Base-by-base conservation (phyloP, 2,329 filamentous ascomycete species). In the Xylaria multiplex region DNA sequence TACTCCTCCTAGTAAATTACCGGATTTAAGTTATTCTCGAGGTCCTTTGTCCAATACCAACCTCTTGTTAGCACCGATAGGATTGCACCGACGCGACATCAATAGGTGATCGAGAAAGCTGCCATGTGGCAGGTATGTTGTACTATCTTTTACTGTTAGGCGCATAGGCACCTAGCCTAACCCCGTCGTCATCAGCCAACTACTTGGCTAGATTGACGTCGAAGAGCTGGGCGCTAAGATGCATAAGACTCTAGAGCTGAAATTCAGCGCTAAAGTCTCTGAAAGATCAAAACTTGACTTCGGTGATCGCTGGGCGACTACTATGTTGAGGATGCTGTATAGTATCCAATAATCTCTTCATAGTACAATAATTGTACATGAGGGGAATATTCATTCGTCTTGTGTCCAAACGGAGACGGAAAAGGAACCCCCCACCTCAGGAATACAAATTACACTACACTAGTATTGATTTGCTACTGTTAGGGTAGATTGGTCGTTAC, bases 321-420 rank as follows among this genome's bases (percentile, higher is more conserved):
- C 55, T 2, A 57, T 19, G 11, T 1, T 40, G 37, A 40, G 37
- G 37, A 40, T 40, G 37, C 37, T 40, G 13, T 40, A 13, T 13
- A 40, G 11, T 40, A 40, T 40, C 27, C 27, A 27, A 27, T 27
- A 27, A 27, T 27, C 37, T 40, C 37, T 40, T 13, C 37, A n/a
- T n/a, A n/a, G n/a, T n/a, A 7, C 32, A 3, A 7, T 35, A 9
- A 35, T 35, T 9, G 9, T 7, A 35, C 3, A 32, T 14, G 16
- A 49, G 46, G 16, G n/a, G 6, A 53, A 32, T 7, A 61, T 22
- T 42, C 50, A 55, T 27, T 52, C 61, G 27, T 14, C 45, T 32
- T 48, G 52, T 60, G 57, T 57, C 66, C 59, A n/a, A n/a, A n/a
- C n/a, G n/a, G n/a, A n/a, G n/a, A n/a, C 56, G 53, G 50, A 19